phyloP scores from a whole-genome alignment of 2,329 filamentous ascomycete species.

The Orbilia brochopaga region DNA sequence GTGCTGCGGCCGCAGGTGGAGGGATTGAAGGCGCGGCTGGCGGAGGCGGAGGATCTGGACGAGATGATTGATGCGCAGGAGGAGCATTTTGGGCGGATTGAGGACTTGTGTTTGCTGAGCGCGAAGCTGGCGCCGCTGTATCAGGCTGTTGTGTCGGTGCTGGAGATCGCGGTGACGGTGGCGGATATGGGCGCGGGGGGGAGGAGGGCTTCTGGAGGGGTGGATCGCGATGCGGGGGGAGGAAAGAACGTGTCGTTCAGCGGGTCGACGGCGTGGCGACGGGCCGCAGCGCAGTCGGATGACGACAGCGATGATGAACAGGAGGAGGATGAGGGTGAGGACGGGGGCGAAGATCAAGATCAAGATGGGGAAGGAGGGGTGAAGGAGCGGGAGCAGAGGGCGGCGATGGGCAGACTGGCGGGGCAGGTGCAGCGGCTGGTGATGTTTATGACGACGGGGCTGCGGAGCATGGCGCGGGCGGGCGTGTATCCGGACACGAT shows the following conservation, averaged over 20 bases:
- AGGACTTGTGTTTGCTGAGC: slow-evolving; percentile 40
- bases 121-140: slow-evolving; percentile 39
- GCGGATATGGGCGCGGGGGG: slow-evolving; percentile 5
- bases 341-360: slow-evolving; percentile 8
- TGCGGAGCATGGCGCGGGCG: slow-evolving; percentile 45
- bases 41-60: slow-evolving; percentile 40
- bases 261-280: slow-evolving; percentile 11
- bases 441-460: slow-evolving; percentile 43
- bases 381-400: slow-evolving; percentile 19
- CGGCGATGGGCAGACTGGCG: slow-evolving; percentile 20
- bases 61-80: slow-evolving; percentile 48
- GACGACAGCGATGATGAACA: slow-evolving; percentile 9
- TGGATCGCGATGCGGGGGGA: background rate
- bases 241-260: slow-evolving; percentile 14
- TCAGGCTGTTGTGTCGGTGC: slow-evolving; percentile 36
- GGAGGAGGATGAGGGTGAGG: slow-evolving; percentile 7
- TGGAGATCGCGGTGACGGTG: slow-evolving; percentile 23
- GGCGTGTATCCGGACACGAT: slow-evolving; percentile 44
- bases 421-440: slow-evolving; percentile 38
- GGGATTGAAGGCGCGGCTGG: slow-evolving; percentile 22
- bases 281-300: slow-evolving; percentile 8
- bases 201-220: slow-evolving; percentile 3
- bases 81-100: slow-evolving; percentile 40
- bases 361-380: background rate
- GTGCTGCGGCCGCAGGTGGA: slow-evolving; percentile 39